Evolutionary conservation across 2,329 filamentous ascomycete genomes (phyloP).

Genomic region (Apiospora rasikravindrae): DNA sequence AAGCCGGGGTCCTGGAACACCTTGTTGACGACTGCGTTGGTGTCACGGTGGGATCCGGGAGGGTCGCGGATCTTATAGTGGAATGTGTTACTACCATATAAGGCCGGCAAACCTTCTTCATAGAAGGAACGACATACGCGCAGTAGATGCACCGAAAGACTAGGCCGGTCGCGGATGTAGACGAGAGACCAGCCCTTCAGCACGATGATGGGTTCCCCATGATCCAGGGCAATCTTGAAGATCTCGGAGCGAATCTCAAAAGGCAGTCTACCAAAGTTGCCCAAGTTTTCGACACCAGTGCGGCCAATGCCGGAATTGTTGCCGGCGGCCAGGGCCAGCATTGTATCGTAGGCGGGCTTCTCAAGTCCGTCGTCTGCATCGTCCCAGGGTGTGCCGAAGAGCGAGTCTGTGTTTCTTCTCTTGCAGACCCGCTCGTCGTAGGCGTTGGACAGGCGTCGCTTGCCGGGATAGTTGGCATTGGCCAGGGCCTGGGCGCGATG

Average conservation of each 20-base stretch:
- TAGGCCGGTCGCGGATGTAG: constrained; percentile 32
- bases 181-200: constrained; percentile 40
- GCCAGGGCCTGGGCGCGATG: constrained; percentile 18
- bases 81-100: constrained; percentile 56
- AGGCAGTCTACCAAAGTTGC: constrained; percentile 29
- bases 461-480: constrained; percentile 17
- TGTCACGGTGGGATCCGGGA: constrained; percentile 19
- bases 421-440: constrained; percentile 22
- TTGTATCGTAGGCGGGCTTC: neutral
- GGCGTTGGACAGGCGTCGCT: constrained; percentile 17
- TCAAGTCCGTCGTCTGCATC: neutral
- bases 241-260: constrained; percentile 42
- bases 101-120: constrained; percentile 44
- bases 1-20: constrained; percentile 36
- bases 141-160: constrained; percentile 46
- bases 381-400: constrained; percentile 17
- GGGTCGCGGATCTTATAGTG: constrained; percentile 51
- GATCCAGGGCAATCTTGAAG: constrained; percentile 38
- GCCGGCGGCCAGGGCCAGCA: neutral
- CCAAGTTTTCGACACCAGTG: neutral
- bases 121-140: constrained; percentile 40
- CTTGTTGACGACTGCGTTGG: constrained; percentile 24
- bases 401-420: neutral
- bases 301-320: neutral
- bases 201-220: constrained; percentile 38